Evolutionary conservation across 2,329 filamentous ascomycete genomes (phyloP).

Genomic region (Fusarium floridanum): DNA sequence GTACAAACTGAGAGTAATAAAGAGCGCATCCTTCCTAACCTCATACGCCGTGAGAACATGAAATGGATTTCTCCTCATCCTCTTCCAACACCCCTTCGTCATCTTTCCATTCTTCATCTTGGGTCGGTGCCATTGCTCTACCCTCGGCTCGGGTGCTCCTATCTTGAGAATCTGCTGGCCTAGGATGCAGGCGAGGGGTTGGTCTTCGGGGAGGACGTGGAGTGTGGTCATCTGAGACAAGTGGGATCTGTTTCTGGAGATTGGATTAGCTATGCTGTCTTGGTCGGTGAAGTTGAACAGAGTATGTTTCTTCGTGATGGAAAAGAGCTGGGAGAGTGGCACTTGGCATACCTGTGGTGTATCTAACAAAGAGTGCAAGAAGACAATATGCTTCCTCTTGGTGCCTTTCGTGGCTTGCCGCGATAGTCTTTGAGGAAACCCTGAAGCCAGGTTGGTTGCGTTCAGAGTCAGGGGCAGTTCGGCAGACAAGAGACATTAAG

Average conservation of each 20-base stretch:
- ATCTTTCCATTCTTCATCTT: background rate
- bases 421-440: background rate
- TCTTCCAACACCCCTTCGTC: background rate
- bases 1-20: background rate
- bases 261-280: background rate
- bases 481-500: background rate
- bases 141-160: background rate
- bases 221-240: background rate
- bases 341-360: background rate
- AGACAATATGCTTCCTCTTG: accelerated
- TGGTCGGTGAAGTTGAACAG: background rate
- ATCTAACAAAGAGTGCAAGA: background rate
- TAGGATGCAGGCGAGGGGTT: background rate
- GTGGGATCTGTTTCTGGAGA: background rate
- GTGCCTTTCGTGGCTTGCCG: background rate
- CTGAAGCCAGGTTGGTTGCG: background rate
- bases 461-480: background rate
- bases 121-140: background rate
- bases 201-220: background rate
- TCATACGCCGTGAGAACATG: background rate
- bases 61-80: background rate
- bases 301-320: background rate
- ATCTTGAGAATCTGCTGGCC: background rate
- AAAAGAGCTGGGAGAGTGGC: background rate
- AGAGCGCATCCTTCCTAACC: background rate